Conservation (phyloP, 2,329 filamentous ascomycete genomes). For the Aspergillus hiratsukae region DNA sequence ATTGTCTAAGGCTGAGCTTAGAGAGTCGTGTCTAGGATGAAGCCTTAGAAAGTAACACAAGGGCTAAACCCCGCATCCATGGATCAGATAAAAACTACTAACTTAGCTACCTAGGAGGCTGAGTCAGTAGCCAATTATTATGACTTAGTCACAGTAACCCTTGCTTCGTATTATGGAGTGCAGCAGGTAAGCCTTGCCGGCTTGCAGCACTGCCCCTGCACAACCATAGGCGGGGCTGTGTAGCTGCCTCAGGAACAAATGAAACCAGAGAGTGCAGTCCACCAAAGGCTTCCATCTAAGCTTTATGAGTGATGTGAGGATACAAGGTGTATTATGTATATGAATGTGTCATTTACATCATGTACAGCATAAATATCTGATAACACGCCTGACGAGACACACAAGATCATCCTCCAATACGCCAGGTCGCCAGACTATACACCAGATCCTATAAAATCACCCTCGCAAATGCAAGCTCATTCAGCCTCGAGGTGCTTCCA, state of each 20-base stretch:
- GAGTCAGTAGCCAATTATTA: neutral
- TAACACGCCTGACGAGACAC: neutral
- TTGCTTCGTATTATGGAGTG: neutral
- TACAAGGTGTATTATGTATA: neutral
- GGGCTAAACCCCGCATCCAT: neutral
- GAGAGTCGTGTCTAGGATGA: neutral
- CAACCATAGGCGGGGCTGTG: neutral
- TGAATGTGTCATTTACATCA: neutral
- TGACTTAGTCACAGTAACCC: neutral
- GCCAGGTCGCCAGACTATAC: neutral
- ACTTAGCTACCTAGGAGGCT: neutral
- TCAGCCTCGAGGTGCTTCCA: conserved; percentile 4
- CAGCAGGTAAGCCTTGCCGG: neutral
- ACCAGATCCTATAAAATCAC: neutral
- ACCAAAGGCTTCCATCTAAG: neutral
- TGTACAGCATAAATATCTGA: neutral
- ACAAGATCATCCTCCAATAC: neutral
- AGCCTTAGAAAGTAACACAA: neutral
- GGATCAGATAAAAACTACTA: neutral
- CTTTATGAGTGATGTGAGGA: neutral
- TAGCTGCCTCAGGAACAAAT: neutral
- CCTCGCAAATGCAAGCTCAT: neutral
- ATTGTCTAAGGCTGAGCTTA: neutral
- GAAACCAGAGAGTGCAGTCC: neutral
- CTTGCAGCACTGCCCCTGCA: neutral